Conservation (phyloP, 345 rosid species). For the Zanthoxylum bungeanum region DNA sequence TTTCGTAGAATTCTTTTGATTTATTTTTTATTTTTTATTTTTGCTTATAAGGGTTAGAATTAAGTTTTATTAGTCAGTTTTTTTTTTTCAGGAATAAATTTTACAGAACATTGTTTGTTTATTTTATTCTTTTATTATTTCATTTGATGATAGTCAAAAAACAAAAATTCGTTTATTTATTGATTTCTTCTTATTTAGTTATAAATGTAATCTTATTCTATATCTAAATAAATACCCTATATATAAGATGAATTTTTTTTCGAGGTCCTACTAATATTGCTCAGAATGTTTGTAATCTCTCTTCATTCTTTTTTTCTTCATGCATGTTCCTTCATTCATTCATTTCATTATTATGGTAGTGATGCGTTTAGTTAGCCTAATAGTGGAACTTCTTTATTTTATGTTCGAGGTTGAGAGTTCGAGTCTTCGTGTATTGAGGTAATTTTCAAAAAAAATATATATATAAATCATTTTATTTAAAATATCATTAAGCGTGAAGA, state of each 20-base stretch:
- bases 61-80: background rate
- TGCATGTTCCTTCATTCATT: background rate
- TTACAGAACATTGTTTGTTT: background rate
- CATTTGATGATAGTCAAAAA: background rate
- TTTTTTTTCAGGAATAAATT: conserved; percentile 1
- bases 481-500: too few relatives aligned
- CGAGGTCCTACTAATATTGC: background rate
- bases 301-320: background rate
- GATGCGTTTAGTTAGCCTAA: too few relatives aligned
- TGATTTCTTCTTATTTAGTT: background rate
- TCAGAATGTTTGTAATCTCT: background rate
- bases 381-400: too few relatives aligned
- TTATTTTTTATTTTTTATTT: background rate
- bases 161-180: background rate
- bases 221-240: too few relatives aligned
- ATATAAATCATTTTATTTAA: too few relatives aligned
- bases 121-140: background rate
- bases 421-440: too few relatives aligned
- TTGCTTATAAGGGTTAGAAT: conserved; percentile 1
- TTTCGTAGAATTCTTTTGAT: background rate
- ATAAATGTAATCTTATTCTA: background rate
- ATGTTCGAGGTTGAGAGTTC: too few relatives aligned
- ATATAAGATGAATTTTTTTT: background rate
- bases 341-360: background rate
- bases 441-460: too few relatives aligned